Percentiles rank a stretch among this genome's conserved stretches.
These are phyloP conservation scores for Purpureocillium takamizusanense DNA, from an alignment of 2,329 filamentous ascomycete species.

Conservation along the genomic window DNA sequence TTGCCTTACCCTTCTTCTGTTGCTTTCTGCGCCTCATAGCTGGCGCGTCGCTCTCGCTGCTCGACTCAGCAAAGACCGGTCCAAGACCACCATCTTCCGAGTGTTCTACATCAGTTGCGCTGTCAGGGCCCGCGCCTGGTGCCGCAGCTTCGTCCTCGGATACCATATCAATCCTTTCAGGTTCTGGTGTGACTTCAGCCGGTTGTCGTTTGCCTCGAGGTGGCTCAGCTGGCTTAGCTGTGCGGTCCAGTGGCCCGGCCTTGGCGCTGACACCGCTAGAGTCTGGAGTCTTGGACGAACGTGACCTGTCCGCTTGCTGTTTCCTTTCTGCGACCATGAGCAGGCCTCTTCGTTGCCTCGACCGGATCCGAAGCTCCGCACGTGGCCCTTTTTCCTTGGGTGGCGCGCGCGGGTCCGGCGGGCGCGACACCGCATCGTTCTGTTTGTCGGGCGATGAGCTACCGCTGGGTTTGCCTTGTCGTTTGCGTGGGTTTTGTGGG, in stretches of 20 bases:
- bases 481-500: too few relatives aligned
- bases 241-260: not conserved
- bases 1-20: too few relatives aligned
- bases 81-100: not conserved
- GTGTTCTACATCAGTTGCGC: not conserved
- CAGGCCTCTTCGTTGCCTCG: conserved; percentile 37
- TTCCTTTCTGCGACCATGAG: conserved; percentile 33
- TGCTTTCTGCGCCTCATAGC: not conserved
- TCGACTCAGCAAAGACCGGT: not conserved
- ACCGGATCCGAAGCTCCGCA: conserved; percentile 37
- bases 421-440: too few relatives aligned
- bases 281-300: not conserved
- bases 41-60: conserved; percentile 2
- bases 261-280: not conserved
- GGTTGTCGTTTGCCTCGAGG: not conserved
- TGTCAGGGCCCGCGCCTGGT: not conserved
- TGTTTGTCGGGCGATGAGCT: not conserved
- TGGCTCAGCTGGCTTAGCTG: not conserved
- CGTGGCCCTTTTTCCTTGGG: conserved; percentile 16
- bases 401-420: not conserved
- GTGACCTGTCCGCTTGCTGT: not conserved
- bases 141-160: not conserved
- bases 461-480: not conserved
- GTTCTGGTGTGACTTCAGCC: not conserved
- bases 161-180: not conserved